Base-by-base conservation (phyloP, 2,329 filamentous ascomycete genomes). In the Claviceps lovelessii region DNA sequence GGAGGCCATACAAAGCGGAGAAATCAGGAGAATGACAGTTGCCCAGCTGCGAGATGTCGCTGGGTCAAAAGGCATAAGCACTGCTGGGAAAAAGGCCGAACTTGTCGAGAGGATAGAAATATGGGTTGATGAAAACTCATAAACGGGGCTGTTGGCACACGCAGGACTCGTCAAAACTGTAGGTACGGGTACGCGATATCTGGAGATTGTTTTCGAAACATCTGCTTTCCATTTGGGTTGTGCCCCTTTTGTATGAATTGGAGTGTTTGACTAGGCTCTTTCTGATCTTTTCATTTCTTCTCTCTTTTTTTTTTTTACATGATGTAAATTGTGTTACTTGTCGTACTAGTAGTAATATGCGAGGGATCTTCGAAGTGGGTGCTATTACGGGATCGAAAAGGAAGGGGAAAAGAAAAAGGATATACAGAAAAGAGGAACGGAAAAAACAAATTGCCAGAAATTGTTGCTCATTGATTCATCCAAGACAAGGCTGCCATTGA, bases 61-160 rank as follows among this genome's bases (percentile, higher is more conserved):
- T 41, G 68, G 64, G 0, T 69, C 68, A 33, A 75, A 74, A 55
- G 76, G 75, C 0, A 60, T 80, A 42, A 75, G 73, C 37, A 71
- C 72, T 0, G 64, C 70, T 8, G 79, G 79, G 0, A 71, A 72
- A 61, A 83, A 83, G 67, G 71, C 72, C 2, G 76, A 79, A 2
- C 62, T 83, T 50, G 61, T 81, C 5, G 79, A 81, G 58, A 73
- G 74, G 57, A 63, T 83, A 41, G 78, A 80, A 64, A 67, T 77
- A 56, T 82, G 78, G 78, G 67, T 76, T 11, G 79, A 81, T 54
- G 69, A 72, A 48, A 76, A 76, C 13, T 39, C 42, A 9, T 58
- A 35, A 54, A 5, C 7, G 17, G 1, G 45, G 11, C 19, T 47
- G 23, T 41, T 41, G 29, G 17, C 17, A 17, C 11, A 46, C 23